Base-by-base conservation (phyloP, 805 yeast species). In the Jamesozyma gamospora region DNA sequence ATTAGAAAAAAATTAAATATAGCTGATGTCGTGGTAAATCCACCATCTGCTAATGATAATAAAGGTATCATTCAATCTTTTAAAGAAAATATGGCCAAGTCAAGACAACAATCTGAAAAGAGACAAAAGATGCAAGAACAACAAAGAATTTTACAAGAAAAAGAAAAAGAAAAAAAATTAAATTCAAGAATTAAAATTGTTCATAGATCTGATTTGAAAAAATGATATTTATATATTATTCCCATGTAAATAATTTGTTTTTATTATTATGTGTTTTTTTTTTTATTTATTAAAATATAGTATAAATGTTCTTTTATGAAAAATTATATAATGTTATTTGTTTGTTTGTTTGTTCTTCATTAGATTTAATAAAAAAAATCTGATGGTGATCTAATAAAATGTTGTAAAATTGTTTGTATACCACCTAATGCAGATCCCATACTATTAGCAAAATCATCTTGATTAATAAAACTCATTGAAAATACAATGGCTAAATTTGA, bases 401-500 rank as follows among this genome's bases (percentile, higher is more conserved):
- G 58, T 42, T 71, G 72, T 38, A 76, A 56, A 37, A 75, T 65
- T 18, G 65, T 63, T 59, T 76, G 81, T 54, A 75, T 63, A 4
- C 74, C 70, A 17, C 77, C 75, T 47, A 75, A 56, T 21, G 69
- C 71, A 10, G 72, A 59, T 13, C 76, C 72, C 64, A 71, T 72
- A 34, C 69, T 64, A 14, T 52, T 51, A 13, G 67, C 67, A 27
- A 66, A 48, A 43, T 62, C 64, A 29, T 65, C 71, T 48, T 65
- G 69, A 46, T 65, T 61, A 47, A 75, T 58, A 48, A 75, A 72
- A 59, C 79, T 73, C 77, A 76, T 76, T 4, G 80, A 70, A 52
- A 90, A 81, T 6, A 90, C 96, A 40, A 94, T 90, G 4, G 96
- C 94, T 52, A 90, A 64, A 55, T 90, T 90, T 1, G 86, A 79